phyloP scores from a whole-genome alignment of 805 yeast species.

The Lachancea cidri region DNA sequence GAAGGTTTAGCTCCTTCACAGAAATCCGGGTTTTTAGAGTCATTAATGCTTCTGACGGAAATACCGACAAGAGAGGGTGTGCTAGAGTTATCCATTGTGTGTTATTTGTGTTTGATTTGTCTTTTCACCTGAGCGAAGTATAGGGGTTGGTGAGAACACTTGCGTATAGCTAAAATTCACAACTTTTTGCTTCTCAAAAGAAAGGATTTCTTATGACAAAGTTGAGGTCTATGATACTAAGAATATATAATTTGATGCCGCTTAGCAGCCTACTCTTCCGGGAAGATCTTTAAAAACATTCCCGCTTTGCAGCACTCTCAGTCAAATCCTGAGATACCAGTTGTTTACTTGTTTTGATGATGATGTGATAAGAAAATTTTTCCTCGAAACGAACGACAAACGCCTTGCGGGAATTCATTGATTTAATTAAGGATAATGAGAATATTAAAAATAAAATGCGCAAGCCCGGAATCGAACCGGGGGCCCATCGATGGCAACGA shows the following conservation, averaged over 20 bases:
- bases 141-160: neutral
- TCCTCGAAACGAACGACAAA: neutral
- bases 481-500: conserved; percentile 31
- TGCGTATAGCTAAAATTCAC: neutral
- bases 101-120: neutral
- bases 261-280: neutral
- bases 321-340: neutral
- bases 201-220: neutral
- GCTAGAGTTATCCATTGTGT: conserved; percentile 5
- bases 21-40: conserved; percentile 19
- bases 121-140: neutral
- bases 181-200: neutral
- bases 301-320: neutral
- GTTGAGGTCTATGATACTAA: neutral
- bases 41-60: conserved; percentile 27
- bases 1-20: conserved; percentile 9
- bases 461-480: conserved; percentile 32
- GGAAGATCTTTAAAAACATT: neutral
- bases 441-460: conserved; percentile 14
- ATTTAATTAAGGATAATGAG: neutral
- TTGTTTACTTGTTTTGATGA: conserved; percentile 1
- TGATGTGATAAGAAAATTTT: neutral
- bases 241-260: neutral
- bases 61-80: conserved; percentile 28
- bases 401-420: neutral